A percentile compares a stretch with the other conserved stretches of the same genome.
Evolutionary conservation across 139 green algal genomes (phyloP).

Genomic region (Chlamydomonas eustigma): DNA sequence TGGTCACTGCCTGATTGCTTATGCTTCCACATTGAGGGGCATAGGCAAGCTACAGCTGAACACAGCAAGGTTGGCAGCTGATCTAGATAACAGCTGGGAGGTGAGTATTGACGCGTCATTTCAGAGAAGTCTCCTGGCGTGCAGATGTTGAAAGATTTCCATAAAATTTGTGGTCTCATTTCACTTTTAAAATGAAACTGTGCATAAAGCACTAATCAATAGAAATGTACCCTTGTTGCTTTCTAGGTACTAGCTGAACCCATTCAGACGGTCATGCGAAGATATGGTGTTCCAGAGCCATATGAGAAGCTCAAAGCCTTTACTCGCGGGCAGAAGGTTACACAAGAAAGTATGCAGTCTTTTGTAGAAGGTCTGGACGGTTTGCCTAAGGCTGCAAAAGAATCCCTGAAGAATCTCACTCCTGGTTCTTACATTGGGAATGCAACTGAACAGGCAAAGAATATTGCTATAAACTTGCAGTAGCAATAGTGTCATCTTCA

Average conservation of each 20-base stretch:
- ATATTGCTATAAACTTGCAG: conserved; percentile 26
- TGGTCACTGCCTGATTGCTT: conserved; percentile 87
- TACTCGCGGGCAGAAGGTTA: conserved; percentile 84
- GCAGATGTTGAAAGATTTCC: too few species aligned
- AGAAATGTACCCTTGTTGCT: too few species aligned
- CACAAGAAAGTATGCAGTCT: conserved; percentile 31
- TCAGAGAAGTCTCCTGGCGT: too few species aligned
- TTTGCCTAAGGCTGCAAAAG: conserved; percentile 62
- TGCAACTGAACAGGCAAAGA: conserved; percentile 67
- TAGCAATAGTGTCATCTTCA: too few species aligned
- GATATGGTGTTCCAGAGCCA: conserved; percentile 87
- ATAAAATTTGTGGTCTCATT: too few species aligned
- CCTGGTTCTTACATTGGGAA: conserved; percentile 92
- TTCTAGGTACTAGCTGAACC: conserved; percentile 94
- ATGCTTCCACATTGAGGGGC: conserved; percentile 73
- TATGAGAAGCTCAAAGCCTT: conserved; percentile 99
- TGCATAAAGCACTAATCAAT: too few species aligned
- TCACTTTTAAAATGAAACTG: too few species aligned
- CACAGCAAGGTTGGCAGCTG: conserved; percentile 42
- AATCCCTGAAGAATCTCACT: conserved; percentile 65
- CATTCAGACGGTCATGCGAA: conserved; percentile 95
- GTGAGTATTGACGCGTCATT: too few species aligned
- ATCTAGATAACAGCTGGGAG: conserved; percentile 85
- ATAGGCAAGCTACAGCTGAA: conserved; percentile 90
- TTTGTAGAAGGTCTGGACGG: conserved; percentile 81